Percentiles rank a stretch among this genome's conserved stretches.
These are phyloP conservation scores for Ustilago shanxiensis DNA, from an alignment of 1,284 basidiomycete genomes.

Conservation along the genomic window DNA sequence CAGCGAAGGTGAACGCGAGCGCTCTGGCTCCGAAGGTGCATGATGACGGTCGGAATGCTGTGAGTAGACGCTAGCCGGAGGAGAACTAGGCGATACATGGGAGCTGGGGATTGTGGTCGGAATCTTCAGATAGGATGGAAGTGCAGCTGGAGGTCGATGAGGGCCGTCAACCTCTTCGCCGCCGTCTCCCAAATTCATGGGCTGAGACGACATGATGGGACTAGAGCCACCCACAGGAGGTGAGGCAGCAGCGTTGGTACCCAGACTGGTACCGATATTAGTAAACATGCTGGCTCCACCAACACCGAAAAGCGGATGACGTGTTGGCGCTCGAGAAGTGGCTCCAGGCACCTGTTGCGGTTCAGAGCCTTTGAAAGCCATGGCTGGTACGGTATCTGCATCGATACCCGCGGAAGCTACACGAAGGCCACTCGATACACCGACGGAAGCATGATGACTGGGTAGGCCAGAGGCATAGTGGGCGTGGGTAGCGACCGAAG, in stretches of 20 bases:
- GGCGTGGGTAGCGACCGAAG: slow-evolving; percentile 53
- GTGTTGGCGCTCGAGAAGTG: slow-evolving; percentile 28
- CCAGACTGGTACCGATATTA: slow-evolving; percentile 40
- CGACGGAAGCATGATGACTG: slow-evolving; percentile 40
- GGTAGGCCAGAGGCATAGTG: slow-evolving; percentile 52
- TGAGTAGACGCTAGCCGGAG: slow-evolving; percentile 37
- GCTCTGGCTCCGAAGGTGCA: slow-evolving; percentile 15
- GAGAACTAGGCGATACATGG: slow-evolving; percentile 45
- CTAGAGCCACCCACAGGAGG: slow-evolving; percentile 42
- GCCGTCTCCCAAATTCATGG: slow-evolving; percentile 22
- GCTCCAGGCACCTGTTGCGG: slow-evolving; percentile 39
- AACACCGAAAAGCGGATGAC: slow-evolving; percentile 44
- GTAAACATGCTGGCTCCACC: slow-evolving; percentile 42
- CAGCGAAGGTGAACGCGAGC: slow-evolving; percentile 47
- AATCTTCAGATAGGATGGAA: slow-evolving; percentile 69
- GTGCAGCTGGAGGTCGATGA: slow-evolving; percentile 34
- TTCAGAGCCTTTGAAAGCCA: slow-evolving; percentile 27
- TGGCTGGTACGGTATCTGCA: slow-evolving; percentile 10
- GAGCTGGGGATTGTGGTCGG: slow-evolving; percentile 66
- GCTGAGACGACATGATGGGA: slow-evolving; percentile 45
- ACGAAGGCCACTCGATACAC: slow-evolving; percentile 41
- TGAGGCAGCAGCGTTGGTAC: slow-evolving; percentile 41
- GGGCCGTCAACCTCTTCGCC: slow-evolving; percentile 18
- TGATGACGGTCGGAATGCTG: slow-evolving; percentile 35
- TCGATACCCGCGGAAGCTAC: slow-evolving; percentile 27